These are phyloP conservation scores for Orbilia ellipsospora DNA, from an alignment of 2,329 filamentous ascomycete species.

Conservation along the genomic window DNA sequence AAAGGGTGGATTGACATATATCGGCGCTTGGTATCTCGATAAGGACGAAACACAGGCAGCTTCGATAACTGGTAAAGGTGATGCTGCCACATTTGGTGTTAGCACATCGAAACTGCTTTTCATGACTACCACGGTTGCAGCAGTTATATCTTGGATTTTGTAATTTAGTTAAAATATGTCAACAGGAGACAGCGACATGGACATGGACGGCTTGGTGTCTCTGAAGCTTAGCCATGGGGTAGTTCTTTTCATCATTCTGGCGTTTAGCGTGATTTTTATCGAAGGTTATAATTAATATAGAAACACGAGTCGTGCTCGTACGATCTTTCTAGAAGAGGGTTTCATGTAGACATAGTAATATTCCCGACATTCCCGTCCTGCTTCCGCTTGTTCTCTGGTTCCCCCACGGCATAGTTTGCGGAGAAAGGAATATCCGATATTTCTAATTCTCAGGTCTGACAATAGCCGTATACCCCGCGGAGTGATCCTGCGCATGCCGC, in stretches of 20 bases:
- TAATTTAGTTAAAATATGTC: not conserved
- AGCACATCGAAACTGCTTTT: slow-evolving; percentile 5
- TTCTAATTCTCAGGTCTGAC: no score
- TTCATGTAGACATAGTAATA: no score
- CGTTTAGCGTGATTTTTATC: slow-evolving; percentile 3
- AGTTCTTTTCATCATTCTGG: not conserved
- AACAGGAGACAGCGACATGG: no score
- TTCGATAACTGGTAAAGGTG: slow-evolving; percentile 39
- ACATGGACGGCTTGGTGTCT: not conserved
- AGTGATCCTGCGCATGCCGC: no score
- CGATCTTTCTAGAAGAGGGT: no score
- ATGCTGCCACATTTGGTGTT: slow-evolving; percentile 13
- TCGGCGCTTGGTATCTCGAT: slow-evolving; percentile 82
- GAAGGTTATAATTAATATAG: no score
- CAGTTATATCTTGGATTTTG: slow-evolving; percentile 32
- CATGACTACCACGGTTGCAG: slow-evolving; percentile 12
- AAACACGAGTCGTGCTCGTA: no score
- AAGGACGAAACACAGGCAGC: slow-evolving; percentile 57
- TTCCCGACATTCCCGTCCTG: no score
- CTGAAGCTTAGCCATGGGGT: not conserved
- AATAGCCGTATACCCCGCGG: no score
- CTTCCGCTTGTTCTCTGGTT: no score
- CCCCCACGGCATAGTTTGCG: no score
- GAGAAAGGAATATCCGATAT: no score
- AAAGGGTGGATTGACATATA: slow-evolving; percentile 76